Conservation (phyloP, 768 basidiomycete genomes). For the Galerina sulciceps region DNA sequence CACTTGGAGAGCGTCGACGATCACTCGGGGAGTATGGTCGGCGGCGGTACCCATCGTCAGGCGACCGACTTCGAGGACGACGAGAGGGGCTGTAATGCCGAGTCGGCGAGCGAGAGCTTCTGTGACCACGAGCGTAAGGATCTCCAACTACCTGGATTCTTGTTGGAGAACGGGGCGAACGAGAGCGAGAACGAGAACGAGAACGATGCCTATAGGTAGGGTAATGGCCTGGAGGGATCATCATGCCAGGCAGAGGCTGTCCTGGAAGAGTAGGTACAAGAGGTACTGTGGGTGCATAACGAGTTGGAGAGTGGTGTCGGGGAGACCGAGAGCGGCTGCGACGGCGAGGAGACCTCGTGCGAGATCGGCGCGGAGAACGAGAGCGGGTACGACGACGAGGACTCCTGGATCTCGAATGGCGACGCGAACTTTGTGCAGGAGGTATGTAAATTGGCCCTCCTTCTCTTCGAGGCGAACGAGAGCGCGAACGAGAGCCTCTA, state of each 20-base stretch:
- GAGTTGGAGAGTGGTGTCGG: slow-evolving; percentile 7
- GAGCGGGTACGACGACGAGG: slow-evolving; percentile 6
- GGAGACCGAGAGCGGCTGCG: slow-evolving; percentile 22
- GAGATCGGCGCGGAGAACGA: slow-evolving; percentile 18
- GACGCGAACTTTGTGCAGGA: background rate
- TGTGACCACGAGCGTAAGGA: slow-evolving; percentile 6
- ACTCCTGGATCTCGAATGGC: slow-evolving; percentile 7
- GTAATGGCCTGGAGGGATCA: slow-evolving; percentile 3
- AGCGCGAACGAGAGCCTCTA: slow-evolving; percentile 16
- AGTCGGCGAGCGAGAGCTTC: slow-evolving; percentile 11
- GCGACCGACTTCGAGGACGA: slow-evolving; percentile 7
- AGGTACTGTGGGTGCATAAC: slow-evolving; percentile 7
- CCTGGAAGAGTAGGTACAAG: slow-evolving; percentile 9
- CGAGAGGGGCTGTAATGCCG: slow-evolving; percentile 14
- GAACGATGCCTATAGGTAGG: slow-evolving; percentile 10
- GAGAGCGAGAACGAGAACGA: slow-evolving; percentile 25
- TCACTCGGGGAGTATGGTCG: slow-evolving; percentile 11
- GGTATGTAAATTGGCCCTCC: slow-evolving; percentile 9
- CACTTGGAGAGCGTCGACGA: slow-evolving; percentile 4
- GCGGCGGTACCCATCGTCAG: slow-evolving; percentile 12
- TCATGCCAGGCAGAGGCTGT: slow-evolving; percentile 6
- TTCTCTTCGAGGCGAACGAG: slow-evolving; percentile 18
- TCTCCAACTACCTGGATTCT: slow-evolving; percentile 18
- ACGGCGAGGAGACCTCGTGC: slow-evolving; percentile 21
- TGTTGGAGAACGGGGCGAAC: slow-evolving; percentile 13